Evolutionary conservation across 2,329 filamentous ascomycete species (phyloP), one percentile per base, ranked within the genome.

Genomic region (Pseudogymnoascus sp.): DNA sequence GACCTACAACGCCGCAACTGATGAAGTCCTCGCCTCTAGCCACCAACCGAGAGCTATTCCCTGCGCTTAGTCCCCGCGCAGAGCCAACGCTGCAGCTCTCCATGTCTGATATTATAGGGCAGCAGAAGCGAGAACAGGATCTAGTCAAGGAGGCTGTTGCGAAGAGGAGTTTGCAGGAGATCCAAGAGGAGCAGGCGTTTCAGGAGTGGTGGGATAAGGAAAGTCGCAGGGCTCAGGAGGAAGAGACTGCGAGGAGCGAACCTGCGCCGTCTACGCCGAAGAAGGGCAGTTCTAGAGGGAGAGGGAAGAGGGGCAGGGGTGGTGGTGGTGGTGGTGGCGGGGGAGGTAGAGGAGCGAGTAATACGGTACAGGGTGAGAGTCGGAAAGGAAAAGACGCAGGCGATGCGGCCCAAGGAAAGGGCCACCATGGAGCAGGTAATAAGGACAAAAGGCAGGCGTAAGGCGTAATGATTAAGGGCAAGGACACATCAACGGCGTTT

Each of bases 151-250:
- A 96, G 72, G 91, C 92, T 0, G 87, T 87, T 10, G 90, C 92
- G 2, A 97, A 96, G 76, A 84, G 93, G 62, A 94, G 90, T 66
- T 77, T 99, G 31, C 87, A 95, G 71, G 94, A 97, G 66, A 99
- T 99, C 64, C 94, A 99, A 73, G 86, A 94, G 67, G 94, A 99
- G 75, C 94, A 99, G 72, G 91, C 91, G 60, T 99, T 99, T 72
- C 91, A 97, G 72, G 87, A 95, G 72, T 96, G 92, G 92, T 96
- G 92, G 92, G 91, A 95, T 67, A 86, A 89, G 65, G 92, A 96
- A 74, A 91, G 87, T 69, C 81, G 82, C 64, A 81, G 89, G 29
- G 83, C 88, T 38, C 87, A 88, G 66, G 84, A 88, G 67, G 69
- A 72, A 62, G 68, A 70, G 55, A 71, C 19, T 1, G 41, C 23